Evolutionary conservation across 768 basidiomycete species (phyloP).

Genomic region (Kwoniella heveanensis): DNA sequence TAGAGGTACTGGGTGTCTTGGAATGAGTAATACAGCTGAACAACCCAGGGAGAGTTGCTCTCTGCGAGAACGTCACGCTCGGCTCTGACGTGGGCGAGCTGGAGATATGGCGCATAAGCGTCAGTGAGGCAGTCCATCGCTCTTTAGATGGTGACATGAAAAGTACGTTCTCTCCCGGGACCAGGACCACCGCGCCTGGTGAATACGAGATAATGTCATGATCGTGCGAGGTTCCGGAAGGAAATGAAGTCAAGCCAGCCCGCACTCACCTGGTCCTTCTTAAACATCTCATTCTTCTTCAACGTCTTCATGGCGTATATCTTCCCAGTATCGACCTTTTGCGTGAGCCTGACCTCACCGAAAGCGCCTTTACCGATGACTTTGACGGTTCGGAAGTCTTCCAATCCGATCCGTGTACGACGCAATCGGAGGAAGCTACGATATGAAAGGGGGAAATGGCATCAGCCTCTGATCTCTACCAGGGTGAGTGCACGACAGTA

Average conservation of each 20-base stretch:
- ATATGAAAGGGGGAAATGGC: background rate
- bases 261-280: constrained; percentile 85
- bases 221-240: no score
- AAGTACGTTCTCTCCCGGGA: no score
- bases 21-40: constrained; percentile 97
- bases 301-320: constrained; percentile 99
- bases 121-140: background rate
- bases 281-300: constrained; percentile 97
- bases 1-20: constrained; percentile 91
- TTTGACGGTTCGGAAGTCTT: constrained; percentile 94
- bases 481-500: no score
- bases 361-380: constrained; percentile 99
- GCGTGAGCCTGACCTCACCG: constrained; percentile 94
- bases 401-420: constrained; percentile 83
- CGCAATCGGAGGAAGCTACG: constrained; percentile 77
- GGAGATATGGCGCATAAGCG: background rate
- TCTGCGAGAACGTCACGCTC: constrained; percentile 96
- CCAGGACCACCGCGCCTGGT: no score
- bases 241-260: background rate
- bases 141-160: no score
- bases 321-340: constrained; percentile 94
- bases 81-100: constrained; percentile 97
- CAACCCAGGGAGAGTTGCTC: constrained; percentile 93
- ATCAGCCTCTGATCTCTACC: no score
- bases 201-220: no score